A percentile compares a stretch with the other conserved stretches of the same genome.
These are phyloP conservation scores for Erysiphe neolycopersici DNA, from an alignment of 2,329 filamentous ascomycete genomes.

Conservation along the genomic window DNA sequence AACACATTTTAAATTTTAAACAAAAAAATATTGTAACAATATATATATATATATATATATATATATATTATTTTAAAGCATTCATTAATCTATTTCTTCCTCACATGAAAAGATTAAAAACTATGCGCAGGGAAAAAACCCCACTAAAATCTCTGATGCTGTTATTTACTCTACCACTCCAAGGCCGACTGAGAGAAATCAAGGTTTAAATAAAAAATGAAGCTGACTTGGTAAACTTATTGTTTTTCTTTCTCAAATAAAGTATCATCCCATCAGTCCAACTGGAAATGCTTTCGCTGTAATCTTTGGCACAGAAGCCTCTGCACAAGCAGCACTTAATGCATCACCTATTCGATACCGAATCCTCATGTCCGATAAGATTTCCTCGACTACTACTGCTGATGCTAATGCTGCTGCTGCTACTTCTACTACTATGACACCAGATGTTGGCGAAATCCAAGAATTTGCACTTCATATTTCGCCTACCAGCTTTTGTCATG, in stretches of 20 bases:
- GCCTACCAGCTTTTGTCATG: slow-evolving; percentile 5
- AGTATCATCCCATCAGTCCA: slow-evolving; percentile 6
- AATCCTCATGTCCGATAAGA: slow-evolving; percentile 2
- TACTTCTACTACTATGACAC: not conserved
- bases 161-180: no score
- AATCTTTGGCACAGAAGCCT: slow-evolving; percentile 6
- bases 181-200: no score
- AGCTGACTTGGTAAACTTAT: not conserved
- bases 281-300: slow-evolving; percentile 10
- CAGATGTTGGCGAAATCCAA: not conserved
- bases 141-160: no score
- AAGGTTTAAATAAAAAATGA: not conserved
- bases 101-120: no score
- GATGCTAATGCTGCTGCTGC: not conserved
- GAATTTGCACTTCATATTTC: slow-evolving; percentile 8
- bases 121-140: no score
- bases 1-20: not conserved
- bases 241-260: not conserved
- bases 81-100: not conserved
- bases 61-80: not conserved
- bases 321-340: slow-evolving; percentile 6
- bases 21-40: no score
- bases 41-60: no score
- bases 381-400: not conserved
- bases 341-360: slow-evolving; percentile 11